Evolutionary conservation across 768 basidiomycete species (phyloP).

Genomic region (Cystofilobasidium capitatum): DNA sequence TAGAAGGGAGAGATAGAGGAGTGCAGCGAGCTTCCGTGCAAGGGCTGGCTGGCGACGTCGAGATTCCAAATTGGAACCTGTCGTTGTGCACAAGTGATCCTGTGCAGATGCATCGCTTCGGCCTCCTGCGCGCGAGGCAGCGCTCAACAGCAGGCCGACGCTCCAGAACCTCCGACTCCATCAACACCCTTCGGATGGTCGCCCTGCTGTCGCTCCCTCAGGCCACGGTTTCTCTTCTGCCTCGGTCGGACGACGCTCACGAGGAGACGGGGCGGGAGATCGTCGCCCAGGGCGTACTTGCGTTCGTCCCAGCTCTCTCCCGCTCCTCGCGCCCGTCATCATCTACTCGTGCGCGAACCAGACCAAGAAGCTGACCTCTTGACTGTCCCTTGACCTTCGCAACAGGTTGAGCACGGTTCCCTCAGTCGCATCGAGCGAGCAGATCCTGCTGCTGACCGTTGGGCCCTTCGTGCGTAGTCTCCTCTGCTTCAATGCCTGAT

Average conservation of each 20-base stretch:
- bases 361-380: neutral
- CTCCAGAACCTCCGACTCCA: too few relatives aligned
- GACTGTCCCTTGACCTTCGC: too few relatives aligned
- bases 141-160: too few relatives aligned
- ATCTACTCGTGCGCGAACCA: too few relatives aligned
- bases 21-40: neutral
- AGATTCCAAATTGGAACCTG: neutral
- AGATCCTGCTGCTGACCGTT: constrained; percentile 8
- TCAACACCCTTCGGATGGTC: neutral
- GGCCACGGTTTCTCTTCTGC: neutral
- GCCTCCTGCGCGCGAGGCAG: too few relatives aligned
- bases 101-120: too few relatives aligned
- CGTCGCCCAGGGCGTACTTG: neutral
- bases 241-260: neutral
- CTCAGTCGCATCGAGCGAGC: neutral
- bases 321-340: neutral
- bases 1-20: neutral
- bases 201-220: neutral
- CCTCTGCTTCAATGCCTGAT: neutral
- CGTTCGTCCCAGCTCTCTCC: neutral
- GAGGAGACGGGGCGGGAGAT: neutral
- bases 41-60: neutral
- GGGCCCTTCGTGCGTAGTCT: constrained; percentile 4
- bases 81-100: too few relatives aligned
- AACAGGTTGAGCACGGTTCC: neutral